These are phyloP conservation scores for Wickerhamomyces sp. DNA, from an alignment of 1,139 yeast genomes.

Conservation along the genomic window DNA sequence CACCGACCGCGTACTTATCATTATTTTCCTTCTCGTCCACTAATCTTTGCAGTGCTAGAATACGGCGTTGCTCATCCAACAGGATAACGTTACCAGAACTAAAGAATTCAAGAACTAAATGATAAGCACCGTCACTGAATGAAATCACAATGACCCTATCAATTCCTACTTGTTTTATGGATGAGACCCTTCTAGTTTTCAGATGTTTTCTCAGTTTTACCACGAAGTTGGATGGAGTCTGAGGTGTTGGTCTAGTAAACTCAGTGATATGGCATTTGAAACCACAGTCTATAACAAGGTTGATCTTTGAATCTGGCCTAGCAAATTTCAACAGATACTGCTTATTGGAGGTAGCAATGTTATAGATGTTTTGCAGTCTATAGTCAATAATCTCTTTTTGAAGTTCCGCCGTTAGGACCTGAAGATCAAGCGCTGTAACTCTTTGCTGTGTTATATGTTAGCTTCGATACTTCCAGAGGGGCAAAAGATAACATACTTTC, in stretches of 20 bases:
- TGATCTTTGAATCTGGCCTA: constrained; percentile 75
- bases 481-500: not conserved
- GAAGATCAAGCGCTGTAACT: constrained; percentile 77
- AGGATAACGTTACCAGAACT: constrained; percentile 90
- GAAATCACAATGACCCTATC: constrained; percentile 79
- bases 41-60: constrained; percentile 69
- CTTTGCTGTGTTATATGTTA: constrained; percentile 52
- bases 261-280: constrained; percentile 75
- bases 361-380: constrained; percentile 81
- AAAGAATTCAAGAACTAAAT: constrained; percentile 83
- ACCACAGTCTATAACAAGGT: constrained; percentile 80
- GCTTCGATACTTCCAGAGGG: too few species aligned
- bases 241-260: constrained; percentile 74
- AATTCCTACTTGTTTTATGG: constrained; percentile 65
- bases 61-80: constrained; percentile 62
- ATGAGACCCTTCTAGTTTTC: constrained; percentile 72
- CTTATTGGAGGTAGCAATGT: constrained; percentile 64
- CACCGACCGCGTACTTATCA: constrained; percentile 67
- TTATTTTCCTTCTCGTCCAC: constrained; percentile 68
- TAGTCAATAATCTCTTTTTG: constrained; percentile 50
- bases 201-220: constrained; percentile 82
- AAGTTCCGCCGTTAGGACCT: constrained; percentile 65
- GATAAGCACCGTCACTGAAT: constrained; percentile 75
- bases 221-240: constrained; percentile 80
- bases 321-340: constrained; percentile 80